A percentile compares a stretch with the other conserved stretches of the same genome.
Evolutionary conservation across 768 basidiomycete genomes (phyloP).

Genomic region (Termitomyces sp.): DNA sequence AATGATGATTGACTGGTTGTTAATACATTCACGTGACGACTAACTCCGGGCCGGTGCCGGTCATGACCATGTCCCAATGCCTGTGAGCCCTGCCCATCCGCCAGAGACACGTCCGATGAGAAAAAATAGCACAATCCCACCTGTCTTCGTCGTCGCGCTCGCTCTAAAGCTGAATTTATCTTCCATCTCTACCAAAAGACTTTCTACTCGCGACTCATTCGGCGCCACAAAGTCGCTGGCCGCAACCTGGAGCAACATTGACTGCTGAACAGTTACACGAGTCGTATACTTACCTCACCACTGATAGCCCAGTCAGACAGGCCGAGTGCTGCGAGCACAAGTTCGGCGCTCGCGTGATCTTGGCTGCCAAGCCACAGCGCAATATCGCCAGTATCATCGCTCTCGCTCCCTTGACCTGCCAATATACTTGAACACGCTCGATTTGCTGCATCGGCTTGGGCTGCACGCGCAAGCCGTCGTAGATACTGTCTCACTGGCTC

Average conservation of each 20-base stretch:
- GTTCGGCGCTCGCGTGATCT: slow-evolving; percentile 18
- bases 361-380: slow-evolving; percentile 47
- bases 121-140: slow-evolving; percentile 28
- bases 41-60: background rate
- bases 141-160: slow-evolving; percentile 9
- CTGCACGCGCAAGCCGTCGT: slow-evolving; percentile 28
- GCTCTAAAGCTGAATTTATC: slow-evolving; percentile 23
- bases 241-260: slow-evolving; percentile 2
- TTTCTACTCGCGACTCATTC: slow-evolving; percentile 5
- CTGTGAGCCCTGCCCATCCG: slow-evolving; percentile 31
- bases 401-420: slow-evolving; percentile 47
- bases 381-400: slow-evolving; percentile 50
- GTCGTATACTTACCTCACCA: slow-evolving; percentile 10
- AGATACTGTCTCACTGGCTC: slow-evolving; percentile 16
- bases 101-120: slow-evolving; percentile 26
- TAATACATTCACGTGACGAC: slow-evolving; percentile 8
- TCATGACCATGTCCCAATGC: slow-evolving; percentile 29
- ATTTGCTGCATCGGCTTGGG: slow-evolving; percentile 32
- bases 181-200: slow-evolving; percentile 9
- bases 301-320: slow-evolving; percentile 17
- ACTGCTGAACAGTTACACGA: slow-evolving; percentile 5
- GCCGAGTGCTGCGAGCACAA: slow-evolving; percentile 28
- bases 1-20: background rate
- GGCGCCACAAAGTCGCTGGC: background rate
- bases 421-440: slow-evolving; percentile 46